Evolutionary conservation across 768 basidiomycete genomes (phyloP), one percentile per base, ranked within the genome.

Genomic region (Podaxis mareebaensis): DNA sequence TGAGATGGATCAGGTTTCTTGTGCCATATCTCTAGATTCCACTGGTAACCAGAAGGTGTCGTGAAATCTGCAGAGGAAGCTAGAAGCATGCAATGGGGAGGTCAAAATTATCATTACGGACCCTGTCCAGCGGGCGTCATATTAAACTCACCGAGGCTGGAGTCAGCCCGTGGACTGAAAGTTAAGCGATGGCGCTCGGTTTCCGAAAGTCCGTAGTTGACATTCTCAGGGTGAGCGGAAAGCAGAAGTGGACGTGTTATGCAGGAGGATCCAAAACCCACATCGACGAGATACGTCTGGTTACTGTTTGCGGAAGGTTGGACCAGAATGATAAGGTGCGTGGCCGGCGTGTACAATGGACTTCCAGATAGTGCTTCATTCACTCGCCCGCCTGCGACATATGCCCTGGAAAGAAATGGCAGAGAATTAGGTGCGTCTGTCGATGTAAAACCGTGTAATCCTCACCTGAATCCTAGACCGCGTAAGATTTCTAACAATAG

Each of bases 221-320:
- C 24, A 12, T 61, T 61, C 15, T 55, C 42, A 11, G 60, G 60
- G n/a, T 61, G 12, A 20, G 59, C 24, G 24, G 72, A 69, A n/a
- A 77, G 68, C 0, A 73, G 65, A 30, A 77, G 71, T 3, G 75
- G 76, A 38, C 70, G 42, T 11, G 67, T 67, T n/a, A 72, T 67
- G 0, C 67, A 64, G 7, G 66, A 46, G 6, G 69, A 65, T 3
- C 76, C 75, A 59, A 74, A 74, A 10, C 76, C 75, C 5, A 71
- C 74, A 63, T 77, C 75, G 13, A 74, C 71, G 10, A 75, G 20
- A 57, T 72, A 77, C 0, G 75, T 76, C 58, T 68, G 58, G 55
- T 71, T 73, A 48, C 67, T 69, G 22, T 68, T 63, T 17, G 30
- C 42, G 20, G 64, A 67, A 1, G 75, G 76, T 49, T 77, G 76